Evolutionary conservation across 192 early-diverging fungal genomes (phyloP).

Genomic region (Coemansia sp.): DNA sequence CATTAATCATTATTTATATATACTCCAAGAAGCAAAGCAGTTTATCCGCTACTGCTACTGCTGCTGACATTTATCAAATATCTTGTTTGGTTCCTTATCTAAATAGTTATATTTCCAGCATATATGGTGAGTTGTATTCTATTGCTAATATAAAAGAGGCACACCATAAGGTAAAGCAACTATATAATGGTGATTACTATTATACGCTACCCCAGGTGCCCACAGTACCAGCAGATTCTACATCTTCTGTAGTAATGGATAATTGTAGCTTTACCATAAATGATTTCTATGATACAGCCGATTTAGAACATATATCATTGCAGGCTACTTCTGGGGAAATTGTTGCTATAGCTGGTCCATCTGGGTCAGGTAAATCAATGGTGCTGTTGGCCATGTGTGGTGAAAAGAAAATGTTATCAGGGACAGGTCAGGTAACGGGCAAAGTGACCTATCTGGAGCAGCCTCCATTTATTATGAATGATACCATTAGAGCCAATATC

Average conservation of each 20-base stretch:
- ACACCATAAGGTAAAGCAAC: background rate
- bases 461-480: slow-evolving; percentile 41
- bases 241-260: background rate
- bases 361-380: slow-evolving; percentile 61
- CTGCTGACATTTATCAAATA: slow-evolving; percentile 19
- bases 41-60: slow-evolving; percentile 3
- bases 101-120: background rate
- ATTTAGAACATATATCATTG: slow-evolving; percentile 3
- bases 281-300: slow-evolving; percentile 15
- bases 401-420: slow-evolving; percentile 74
- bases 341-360: slow-evolving; percentile 54
- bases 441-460: slow-evolving; percentile 36
- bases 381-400: slow-evolving; percentile 54
- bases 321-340: slow-evolving; percentile 16
- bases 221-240: slow-evolving; percentile 13
- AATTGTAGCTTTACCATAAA: background rate
- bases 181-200: background rate
- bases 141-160: background rate
- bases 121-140: background rate
- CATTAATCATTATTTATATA: slow-evolving; percentile 1
- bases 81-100: background rate
- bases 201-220: background rate
- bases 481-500: slow-evolving; percentile 43
- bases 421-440: slow-evolving; percentile 68
- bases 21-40: background rate